Evolutionary conservation across 2,329 filamentous ascomycete species (phyloP), one percentile per base, ranked within the genome.

Genomic region (Cordyceps fumosorosea): DNA sequence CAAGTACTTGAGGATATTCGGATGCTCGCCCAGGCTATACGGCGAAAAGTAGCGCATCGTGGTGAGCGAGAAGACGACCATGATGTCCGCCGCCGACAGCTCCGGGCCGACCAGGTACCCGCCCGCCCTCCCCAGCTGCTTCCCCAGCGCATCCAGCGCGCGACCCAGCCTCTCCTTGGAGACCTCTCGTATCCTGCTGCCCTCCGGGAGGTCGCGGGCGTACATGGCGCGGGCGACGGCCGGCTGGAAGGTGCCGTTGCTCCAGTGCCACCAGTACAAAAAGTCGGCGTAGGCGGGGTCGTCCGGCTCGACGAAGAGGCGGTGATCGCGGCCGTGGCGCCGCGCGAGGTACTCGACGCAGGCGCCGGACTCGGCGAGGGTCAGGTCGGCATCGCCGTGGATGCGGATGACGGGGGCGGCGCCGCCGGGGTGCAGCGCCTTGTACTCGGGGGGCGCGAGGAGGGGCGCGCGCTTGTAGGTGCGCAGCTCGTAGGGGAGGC

Each of bases 21-120:
- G 65, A 65, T 81, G 81, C 0, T 67, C 69, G 2, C 63, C 65
- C 55, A 85, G 65, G 56, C 76, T 74, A 51, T 74, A 75, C 1
- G 77, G 76, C 26, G 72, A 71, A 65, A 84, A 87, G 55, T 76
- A 75, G 18, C 87, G 76, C 78, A 84, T 80, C 2, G 85, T 89
- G 0, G 85, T 87, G 40, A 89, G 73, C 16, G 78, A 76, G 67
- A 82, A 88, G 0, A 86, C 77, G 5, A 74, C 75, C 84, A 89
- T 88, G 45, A 88, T 76, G 71, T 90, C 88, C 1, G 87, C 87
- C 1, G 78, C 84, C 0, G 84, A 88, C 63, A 90, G 84, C 56
- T 85, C 77, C 0, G 79, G 73, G 2, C 87, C 88, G 0, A 83
- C 85, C 24, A 90, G 73, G 77, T 80, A 90, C 8, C 75, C 69